phyloP scores from a whole-genome alignment of 2,329 filamentous ascomycete genomes.

The Cercospora beticola region DNA sequence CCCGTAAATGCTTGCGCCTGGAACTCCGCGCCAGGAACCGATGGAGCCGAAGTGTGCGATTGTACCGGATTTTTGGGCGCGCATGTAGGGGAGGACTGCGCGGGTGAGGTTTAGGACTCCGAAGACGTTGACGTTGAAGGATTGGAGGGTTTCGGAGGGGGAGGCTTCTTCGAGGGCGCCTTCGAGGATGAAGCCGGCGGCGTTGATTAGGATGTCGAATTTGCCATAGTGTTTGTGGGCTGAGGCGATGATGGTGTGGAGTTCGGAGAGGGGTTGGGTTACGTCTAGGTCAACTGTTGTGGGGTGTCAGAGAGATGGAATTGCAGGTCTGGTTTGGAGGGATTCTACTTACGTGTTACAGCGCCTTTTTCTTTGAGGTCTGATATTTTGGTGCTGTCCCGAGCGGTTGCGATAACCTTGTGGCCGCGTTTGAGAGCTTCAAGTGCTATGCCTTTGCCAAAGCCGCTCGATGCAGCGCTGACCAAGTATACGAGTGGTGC shows the following conservation, averaged over 20 bases:
- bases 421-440: conserved; percentile 46
- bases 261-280: conserved; percentile 41
- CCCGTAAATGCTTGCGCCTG: conserved; percentile 41
- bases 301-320: background rate
- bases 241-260: conserved; percentile 39
- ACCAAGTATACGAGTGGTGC: conserved; percentile 34
- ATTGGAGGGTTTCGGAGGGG: conserved; percentile 19
- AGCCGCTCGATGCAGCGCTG: conserved; percentile 48
- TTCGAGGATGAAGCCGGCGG: conserved; percentile 39
- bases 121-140: conserved; percentile 30
- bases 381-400: conserved; percentile 34
- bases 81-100: conserved; percentile 30
- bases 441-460: conserved; percentile 48
- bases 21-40: conserved; percentile 45
- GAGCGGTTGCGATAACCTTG: conserved; percentile 48
- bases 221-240: conserved; percentile 37
- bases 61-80: conserved; percentile 22
- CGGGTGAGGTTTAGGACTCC: conserved; percentile 27
- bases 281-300: conserved; percentile 39
- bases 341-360: conserved; percentile 1
- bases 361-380: conserved; percentile 24
- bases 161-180: conserved; percentile 24
- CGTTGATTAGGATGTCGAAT: conserved; percentile 45
- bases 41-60: conserved; percentile 46
- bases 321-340: background rate